These are phyloP conservation scores for Aspergillus udagawae DNA, from an alignment of 2,329 filamentous ascomycete species.

Conservation along the genomic window DNA sequence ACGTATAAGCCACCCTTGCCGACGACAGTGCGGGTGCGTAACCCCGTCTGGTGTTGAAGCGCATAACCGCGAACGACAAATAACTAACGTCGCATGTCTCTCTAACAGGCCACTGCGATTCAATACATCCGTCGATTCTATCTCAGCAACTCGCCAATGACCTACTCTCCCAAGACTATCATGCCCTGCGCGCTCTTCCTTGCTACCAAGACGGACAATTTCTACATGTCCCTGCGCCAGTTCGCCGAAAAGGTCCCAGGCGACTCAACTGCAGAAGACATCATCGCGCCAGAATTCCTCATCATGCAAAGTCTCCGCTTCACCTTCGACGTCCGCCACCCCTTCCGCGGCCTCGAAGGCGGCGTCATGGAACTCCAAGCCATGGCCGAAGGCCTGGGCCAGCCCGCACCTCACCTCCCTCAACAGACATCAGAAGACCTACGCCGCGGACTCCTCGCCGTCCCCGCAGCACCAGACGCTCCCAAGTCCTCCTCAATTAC, in stretches of 20 bases:
- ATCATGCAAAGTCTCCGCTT: slow-evolving; percentile 90
- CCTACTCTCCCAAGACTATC: slow-evolving; percentile 85
- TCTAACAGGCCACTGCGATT: slow-evolving; percentile 66
- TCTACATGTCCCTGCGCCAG: slow-evolving; percentile 62
- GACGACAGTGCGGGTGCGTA: slow-evolving; percentile 55
- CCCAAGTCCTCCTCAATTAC: slow-evolving; percentile 27
- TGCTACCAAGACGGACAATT: slow-evolving; percentile 85
- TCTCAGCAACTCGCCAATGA: slow-evolving; percentile 92
- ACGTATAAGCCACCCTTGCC: slow-evolving; percentile 56
- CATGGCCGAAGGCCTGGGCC: slow-evolving; percentile 58
- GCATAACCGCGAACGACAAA: neutral
- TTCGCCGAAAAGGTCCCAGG: slow-evolving; percentile 69
- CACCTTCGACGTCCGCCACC: slow-evolving; percentile 88
- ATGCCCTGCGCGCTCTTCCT: slow-evolving; percentile 90
- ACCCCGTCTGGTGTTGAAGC: slow-evolving; percentile 16
- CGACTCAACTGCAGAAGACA: slow-evolving; percentile 71
- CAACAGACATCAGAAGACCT: slow-evolving; percentile 29
- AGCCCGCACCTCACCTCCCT: slow-evolving; percentile 26
- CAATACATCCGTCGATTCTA: slow-evolving; percentile 94
- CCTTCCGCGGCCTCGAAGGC: slow-evolving; percentile 82
- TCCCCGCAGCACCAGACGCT: slow-evolving; percentile 23
- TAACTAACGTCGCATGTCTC: neutral
- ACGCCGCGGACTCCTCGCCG: slow-evolving; percentile 25
- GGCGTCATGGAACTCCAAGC: slow-evolving; percentile 76
- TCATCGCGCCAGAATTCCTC: slow-evolving; percentile 87